These are phyloP conservation scores for Sanghuangporus sanghuang DNA, from an alignment of 1,284 basidiomycete genomes.

Conservation along the genomic window DNA sequence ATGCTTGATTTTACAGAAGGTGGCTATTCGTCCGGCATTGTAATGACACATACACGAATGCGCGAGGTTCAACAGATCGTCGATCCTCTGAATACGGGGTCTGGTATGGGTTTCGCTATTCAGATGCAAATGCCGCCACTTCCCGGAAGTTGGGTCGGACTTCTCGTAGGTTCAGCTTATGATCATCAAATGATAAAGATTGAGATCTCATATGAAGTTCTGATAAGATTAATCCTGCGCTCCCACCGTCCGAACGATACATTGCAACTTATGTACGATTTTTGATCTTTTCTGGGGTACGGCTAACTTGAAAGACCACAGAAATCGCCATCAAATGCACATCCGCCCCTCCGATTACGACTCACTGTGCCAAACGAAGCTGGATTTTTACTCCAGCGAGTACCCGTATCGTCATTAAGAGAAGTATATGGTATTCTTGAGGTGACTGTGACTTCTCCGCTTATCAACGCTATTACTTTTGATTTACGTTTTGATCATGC, in stretches of 20 bases:
- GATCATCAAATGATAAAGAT: not conserved
- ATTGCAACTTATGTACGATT: slow-evolving; percentile 37
- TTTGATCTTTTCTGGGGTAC: not conserved
- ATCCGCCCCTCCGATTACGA: slow-evolving; percentile 65
- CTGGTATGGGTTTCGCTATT: slow-evolving; percentile 37
- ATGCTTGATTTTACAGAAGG: slow-evolving; percentile 65
- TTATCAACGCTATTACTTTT: not conserved
- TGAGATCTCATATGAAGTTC: not conserved
- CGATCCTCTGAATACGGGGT: slow-evolving; percentile 41
- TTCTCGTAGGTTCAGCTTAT: slow-evolving; percentile 42
- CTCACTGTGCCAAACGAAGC: slow-evolving; percentile 63
- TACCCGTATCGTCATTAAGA: slow-evolving; percentile 63
- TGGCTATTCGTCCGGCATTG: slow-evolving; percentile 47
- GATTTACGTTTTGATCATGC: not conserved
- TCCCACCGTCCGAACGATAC: slow-evolving; percentile 37
- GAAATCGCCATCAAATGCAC: slow-evolving; percentile 55
- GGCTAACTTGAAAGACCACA: slow-evolving; percentile 23
- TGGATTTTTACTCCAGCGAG: slow-evolving; percentile 61
- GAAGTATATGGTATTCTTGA: slow-evolving; percentile 70
- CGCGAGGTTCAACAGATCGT: slow-evolving; percentile 59
- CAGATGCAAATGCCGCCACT: slow-evolving; percentile 41
- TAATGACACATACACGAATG: slow-evolving; percentile 67
- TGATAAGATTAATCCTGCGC: slow-evolving; percentile 40
- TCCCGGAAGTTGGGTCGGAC: slow-evolving; percentile 64
- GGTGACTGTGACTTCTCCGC: slow-evolving; percentile 30